Percentiles rank a stretch among this genome's conserved stretches.
Conservation (phyloP, 768 basidiomycete genomes). For the Hortiboletus flavorubellus region DNA sequence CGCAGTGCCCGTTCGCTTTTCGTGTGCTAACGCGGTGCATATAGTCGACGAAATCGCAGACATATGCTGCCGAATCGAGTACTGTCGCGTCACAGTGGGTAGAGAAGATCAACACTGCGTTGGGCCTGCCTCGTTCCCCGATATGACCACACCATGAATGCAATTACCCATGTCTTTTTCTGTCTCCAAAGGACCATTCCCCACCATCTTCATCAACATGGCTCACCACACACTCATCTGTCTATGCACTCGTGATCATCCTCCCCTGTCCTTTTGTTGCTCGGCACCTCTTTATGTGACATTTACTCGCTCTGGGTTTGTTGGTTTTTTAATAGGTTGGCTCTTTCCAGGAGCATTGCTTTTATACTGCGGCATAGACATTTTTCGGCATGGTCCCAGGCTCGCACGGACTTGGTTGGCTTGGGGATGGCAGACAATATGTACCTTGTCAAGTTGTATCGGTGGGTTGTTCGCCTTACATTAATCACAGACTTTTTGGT, state of each 20-base stretch:
- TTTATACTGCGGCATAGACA: too few relatives aligned
- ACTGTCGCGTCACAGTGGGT: conserved; percentile 36
- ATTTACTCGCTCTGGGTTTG: background rate
- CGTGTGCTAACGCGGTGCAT: background rate
- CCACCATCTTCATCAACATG: background rate
- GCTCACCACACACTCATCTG: background rate
- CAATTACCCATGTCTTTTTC: background rate
- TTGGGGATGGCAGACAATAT: too few relatives aligned
- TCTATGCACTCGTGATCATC: background rate
- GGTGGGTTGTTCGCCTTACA: too few relatives aligned
- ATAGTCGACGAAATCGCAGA: conserved; percentile 46
- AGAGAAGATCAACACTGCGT: conserved; percentile 37
- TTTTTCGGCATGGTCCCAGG: too few relatives aligned
- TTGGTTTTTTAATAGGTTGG: background rate
- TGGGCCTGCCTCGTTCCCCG: conserved; percentile 16
- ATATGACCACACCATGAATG: background rate
- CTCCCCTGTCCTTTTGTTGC: background rate
- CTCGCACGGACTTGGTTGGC: too few relatives aligned
- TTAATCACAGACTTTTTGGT: too few relatives aligned
- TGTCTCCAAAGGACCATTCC: too few relatives aligned
- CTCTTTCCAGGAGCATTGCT: too few relatives aligned
- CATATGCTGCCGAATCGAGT: conserved; percentile 40
- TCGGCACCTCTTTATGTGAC: background rate
- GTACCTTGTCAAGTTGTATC: too few relatives aligned
- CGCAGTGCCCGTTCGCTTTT: background rate